A percentile compares a stretch with the other conserved stretches of the same genome.
Conservation (phyloP, 164 flowering plant genomes). For the Piper longum region DNA sequence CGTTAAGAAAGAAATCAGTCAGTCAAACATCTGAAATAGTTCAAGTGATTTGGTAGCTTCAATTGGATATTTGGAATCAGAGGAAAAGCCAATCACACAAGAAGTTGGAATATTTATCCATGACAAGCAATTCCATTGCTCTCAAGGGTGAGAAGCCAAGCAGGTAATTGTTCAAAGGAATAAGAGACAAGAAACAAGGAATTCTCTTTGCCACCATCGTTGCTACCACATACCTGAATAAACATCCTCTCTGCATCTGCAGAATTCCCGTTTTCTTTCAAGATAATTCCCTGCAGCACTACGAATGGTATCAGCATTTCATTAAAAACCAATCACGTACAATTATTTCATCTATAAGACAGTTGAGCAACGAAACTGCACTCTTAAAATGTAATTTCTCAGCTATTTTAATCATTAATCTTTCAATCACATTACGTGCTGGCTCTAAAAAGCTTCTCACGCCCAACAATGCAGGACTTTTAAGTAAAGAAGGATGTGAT, state of each 20-base stretch:
- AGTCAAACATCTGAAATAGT: no score
- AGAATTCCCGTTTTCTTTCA: constrained; percentile 65
- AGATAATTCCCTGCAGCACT: constrained; percentile 66
- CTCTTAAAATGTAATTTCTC: background rate
- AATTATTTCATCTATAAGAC: background rate
- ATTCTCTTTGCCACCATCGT: no score
- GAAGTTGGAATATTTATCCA: background rate
- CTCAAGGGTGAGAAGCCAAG: background rate
- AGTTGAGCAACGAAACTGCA: background rate
- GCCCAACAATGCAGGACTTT: no score
- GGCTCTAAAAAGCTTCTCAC: no score
- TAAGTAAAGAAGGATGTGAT: no score
- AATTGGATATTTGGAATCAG: no score
- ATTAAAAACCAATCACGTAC: no score
- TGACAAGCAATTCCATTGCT: no score
- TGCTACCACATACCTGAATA: constrained; percentile 57
- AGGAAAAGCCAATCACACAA: no score
- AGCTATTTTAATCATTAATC: background rate
- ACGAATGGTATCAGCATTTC: constrained; percentile 1
- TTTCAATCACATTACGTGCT: background rate
- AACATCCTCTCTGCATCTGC: constrained; percentile 98
- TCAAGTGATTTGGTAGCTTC: no score
- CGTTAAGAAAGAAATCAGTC: no score
- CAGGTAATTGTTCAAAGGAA: background rate
- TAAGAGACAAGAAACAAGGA: background rate